Evolutionary conservation across 768 basidiomycete species (phyloP).

Genomic region (Pleurotus ostreatus): DNA sequence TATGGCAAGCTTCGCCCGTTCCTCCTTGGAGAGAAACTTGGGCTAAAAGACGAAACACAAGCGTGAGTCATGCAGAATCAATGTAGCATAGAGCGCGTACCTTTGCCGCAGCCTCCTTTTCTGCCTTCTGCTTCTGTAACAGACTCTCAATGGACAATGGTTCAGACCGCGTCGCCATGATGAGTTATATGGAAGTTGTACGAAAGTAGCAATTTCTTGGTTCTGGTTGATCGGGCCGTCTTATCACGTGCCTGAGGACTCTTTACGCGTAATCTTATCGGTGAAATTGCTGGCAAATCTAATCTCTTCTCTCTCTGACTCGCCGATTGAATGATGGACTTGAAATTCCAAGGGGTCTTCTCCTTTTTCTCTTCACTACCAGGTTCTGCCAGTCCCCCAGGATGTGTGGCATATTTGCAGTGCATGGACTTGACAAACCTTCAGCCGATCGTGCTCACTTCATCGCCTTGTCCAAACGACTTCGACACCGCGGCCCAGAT

Average conservation of each 20-base stretch:
- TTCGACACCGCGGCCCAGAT: constrained; percentile 94
- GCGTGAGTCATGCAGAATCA: constrained; percentile 6
- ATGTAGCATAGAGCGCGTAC: constrained; percentile 30
- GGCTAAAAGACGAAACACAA: constrained; percentile 50
- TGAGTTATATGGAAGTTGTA: too few species aligned
- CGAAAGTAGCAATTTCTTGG: too few species aligned
- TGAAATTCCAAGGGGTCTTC: neutral
- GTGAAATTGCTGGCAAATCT: neutral
- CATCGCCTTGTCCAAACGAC: constrained; percentile 84
- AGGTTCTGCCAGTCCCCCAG: constrained; percentile 9
- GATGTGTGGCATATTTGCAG: constrained; percentile 94
- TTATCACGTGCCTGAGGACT: too few species aligned
- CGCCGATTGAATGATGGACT: neutral
- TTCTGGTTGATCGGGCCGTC: too few species aligned
- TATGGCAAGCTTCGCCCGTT: constrained; percentile 85
- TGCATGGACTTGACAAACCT: constrained; percentile 76
- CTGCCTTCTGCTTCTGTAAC: constrained; percentile 80
- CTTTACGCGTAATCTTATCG: neutral
- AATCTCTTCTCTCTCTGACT: neutral
- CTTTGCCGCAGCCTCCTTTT: constrained; percentile 89
- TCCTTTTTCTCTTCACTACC: neutral
- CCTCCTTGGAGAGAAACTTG: constrained; percentile 90
- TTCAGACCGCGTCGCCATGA: constrained; percentile 49
- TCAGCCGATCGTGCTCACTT: constrained; percentile 63
- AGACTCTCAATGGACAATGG: constrained; percentile 89